Base-by-base conservation (phyloP, 805 yeast species). In the Nakazawaea ambrosiae region DNA sequence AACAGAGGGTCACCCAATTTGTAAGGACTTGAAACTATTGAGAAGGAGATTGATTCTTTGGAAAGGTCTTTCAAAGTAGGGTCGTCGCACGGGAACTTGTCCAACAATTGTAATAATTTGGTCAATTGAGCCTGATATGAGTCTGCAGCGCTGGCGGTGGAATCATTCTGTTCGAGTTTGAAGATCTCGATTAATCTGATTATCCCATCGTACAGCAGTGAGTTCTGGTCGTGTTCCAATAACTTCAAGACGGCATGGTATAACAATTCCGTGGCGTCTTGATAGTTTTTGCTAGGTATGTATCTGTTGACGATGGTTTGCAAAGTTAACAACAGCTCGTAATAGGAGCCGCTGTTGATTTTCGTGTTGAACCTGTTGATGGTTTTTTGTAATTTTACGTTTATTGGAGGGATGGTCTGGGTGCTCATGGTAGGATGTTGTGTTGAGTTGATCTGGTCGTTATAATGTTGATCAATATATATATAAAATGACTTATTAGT, bases 301-400 rank as follows among this genome's bases (percentile, higher is more conserved):
- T 84, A 82, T 53, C 98, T 70, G 47, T 88, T 88, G 29, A 85
- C 84, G 37, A 90, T 83, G 5, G 97, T 87, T 51, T 96, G 68
- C 36, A 92, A 69, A 0, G 96, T 89, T 58, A 92, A 97, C 56
- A 90, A 96, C 0, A 97, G 97, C 55, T 92, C 98, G 55, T 90
- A 90, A 61, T 70, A 87, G 39, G 88, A 83, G 2, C 85, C 86
- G 34, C 70, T 70, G 35, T 70, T 73, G 45, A 90, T 81, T 55
- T 55, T 56, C 31, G 66, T 70, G 51, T 78, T 74, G 61, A 81
- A 82, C 46, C 92, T 64, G 17, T 68, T 75, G 31, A 81, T 57
- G 1, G 87, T 80, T 49, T 73, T 70, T 37, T 70, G 66, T 18
- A 81, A 57, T 50, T 77, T 79, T 6, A 27, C 18, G n/a, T n/a